These are phyloP conservation scores for Calonectria montana DNA, from an alignment of 2,329 filamentous ascomycete species.

Conservation along the genomic window DNA sequence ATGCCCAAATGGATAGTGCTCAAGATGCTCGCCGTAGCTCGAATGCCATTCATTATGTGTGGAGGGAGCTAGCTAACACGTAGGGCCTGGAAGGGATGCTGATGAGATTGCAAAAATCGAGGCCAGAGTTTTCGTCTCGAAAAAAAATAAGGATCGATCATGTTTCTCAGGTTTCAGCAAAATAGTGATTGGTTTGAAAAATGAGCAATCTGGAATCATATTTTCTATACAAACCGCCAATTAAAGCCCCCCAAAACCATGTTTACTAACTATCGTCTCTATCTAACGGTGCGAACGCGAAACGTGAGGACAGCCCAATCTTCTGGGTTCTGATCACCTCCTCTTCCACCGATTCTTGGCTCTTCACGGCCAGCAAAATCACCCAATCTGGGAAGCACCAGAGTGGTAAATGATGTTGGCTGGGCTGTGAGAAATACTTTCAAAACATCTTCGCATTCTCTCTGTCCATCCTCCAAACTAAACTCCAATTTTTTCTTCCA, in stretches of 20 bases:
- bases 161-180: too few relatives aligned
- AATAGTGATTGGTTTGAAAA: too few relatives aligned
- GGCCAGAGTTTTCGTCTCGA: too few relatives aligned
- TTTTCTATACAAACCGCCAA: too few relatives aligned
- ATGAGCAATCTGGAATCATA: too few relatives aligned
- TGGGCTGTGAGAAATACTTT: constrained; percentile 29
- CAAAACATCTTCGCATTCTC: constrained; percentile 17
- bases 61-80: neutral
- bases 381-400: constrained; percentile 24
- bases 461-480: neutral
- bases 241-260: too few relatives aligned
- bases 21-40: neutral
- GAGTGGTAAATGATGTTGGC: constrained; percentile 24
- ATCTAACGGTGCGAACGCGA: neutral
- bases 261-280: too few relatives aligned
- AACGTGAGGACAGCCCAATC: constrained; percentile 4
- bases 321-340: neutral
- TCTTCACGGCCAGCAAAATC: neutral
- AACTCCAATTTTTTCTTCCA: neutral
- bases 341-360: neutral
- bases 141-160: too few relatives aligned
- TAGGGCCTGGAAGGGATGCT: neutral
- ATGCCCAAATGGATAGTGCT: neutral
- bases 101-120: neutral
- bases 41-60: neutral